Evolutionary conservation across 2,329 filamentous ascomycete species (phyloP), one percentile per base, ranked within the genome.

Genomic region (Cadophora luteo-olivacea): DNA sequence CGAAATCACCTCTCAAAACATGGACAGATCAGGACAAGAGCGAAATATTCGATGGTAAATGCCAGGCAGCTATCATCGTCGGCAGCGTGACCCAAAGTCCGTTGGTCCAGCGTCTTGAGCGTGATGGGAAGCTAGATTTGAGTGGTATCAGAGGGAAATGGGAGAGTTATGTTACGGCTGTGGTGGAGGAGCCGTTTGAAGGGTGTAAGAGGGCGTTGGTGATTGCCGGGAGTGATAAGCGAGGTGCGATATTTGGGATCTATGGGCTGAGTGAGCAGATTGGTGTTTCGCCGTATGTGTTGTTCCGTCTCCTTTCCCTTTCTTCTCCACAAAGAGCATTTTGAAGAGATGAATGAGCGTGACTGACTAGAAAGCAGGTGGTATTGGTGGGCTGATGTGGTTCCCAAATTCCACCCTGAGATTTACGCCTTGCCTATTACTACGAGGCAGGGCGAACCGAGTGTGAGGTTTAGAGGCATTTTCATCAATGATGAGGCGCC

Each of bases 171-270:
- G 80, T 84, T 19, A 90, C 85, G 58, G 25, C 52, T 29, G 72
- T 92, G 1, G 83, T 92, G 2, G 78, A 85, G 29, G 80, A 84
- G 29, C 89, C 89, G 0, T 77, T 88, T 25, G 79, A 82, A 5
- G 86, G 85, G 32, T 84, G 85, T 48, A 73, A 81, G 0, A 81
- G 82, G 65, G 89, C 89, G 1, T 81, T 92, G 22, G 85, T 92
- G 1, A 88, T 92, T 77, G 88, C 86, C 51, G 90, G 88, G 22
- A 89, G 87, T 75, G 89, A 92, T 75, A 83, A 84, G 57, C 83
- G 89, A 69, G 88, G 88, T 22, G 85, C 87, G 2, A 91, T 92
- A 64, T 92, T 86, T 72, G 90, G 89, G 11, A 80, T 90, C 12
- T 89, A 90, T 74, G 85, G 86, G 55, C 73, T 90, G 29, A 87